Base-by-base conservation (phyloP, 2,329 filamentous ascomycete genomes). In the Fusarium sp. region DNA sequence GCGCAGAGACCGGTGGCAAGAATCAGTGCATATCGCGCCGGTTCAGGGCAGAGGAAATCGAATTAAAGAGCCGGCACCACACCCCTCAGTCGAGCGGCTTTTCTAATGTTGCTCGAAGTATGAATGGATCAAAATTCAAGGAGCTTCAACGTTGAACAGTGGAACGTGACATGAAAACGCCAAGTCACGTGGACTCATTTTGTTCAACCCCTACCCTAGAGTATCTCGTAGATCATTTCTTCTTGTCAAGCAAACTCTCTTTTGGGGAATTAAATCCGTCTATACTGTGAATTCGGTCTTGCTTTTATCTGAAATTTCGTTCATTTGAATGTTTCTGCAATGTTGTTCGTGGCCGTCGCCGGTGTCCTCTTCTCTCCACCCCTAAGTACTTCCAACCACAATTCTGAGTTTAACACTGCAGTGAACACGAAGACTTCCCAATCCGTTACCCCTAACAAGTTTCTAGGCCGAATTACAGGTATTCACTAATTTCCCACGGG, bases 131-230 rank as follows among this genome's bases (percentile, higher is more conserved):
- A 61, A 66, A 69, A 62, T 45, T 36, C 47, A 31, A 62, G 27
- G 52, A 47, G 25, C 58, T 50, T 65, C 27, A 29, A 33, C 16
- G 20, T 62, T 45, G 22, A 56, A 57, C 54, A 63, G 45, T 61
- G 66, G 65, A 69, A 72, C 69, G 70, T 76, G 75, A 75, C 69
- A 54, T 73, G 47, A 60, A 59, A 78, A 79, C 77, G 75, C 77
- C 77, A 71, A 47, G 61, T 79, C 77, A 79, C 77, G 77, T 79
- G 77, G n/a, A 3, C 5, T 3, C 10, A 38, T n/a, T 33, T 58
- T 58, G 22, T 35, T 47, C 29, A n/a, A 33, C 13, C 5, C 18
- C 33, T 60, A 42, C 47, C 47, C 47, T 52, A 52, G 47, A 52
- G 27, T 13, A 14, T 20, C 6, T 14, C 47, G 18, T 11, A 11